Base-by-base conservation (phyloP, 2,329 filamentous ascomycete genomes). In the Westerdykella sp. region DNA sequence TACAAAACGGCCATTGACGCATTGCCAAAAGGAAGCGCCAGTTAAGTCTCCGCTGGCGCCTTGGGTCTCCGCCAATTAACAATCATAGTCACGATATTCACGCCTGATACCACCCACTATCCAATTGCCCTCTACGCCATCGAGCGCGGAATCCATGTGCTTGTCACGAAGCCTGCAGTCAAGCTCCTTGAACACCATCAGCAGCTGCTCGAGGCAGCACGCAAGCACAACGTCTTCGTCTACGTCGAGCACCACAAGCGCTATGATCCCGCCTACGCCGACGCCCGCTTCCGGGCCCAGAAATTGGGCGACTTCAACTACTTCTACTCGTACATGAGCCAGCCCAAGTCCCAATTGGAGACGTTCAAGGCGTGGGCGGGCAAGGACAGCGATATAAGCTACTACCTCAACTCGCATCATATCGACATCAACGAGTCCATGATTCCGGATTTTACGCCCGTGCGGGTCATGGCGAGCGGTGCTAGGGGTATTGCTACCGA, bases 161-260 rank as follows among this genome's bases (percentile, higher is more conserved):
- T 96, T 60, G 82, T 96, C 71, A 96, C 90, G 56, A 96, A 96
- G 72, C 90, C 90, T 11, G 90, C 90, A 21, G 88, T 93, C 49
- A 91, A 95, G 72, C 79, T 81, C 5, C 81, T 96, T 3, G 76
- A 77, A 35, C 81, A 95, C 67, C 90, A 96, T 70, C 79, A 86
- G 51, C 71, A 81, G 28, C 81, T 96, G 13, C 74, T 95, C 43
- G 78, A 78, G 40, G 85, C 82, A 18, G 81, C 87, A 5, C 75
- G 77, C 51, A 81, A 85, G 62, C 73, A 86, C 66, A 81, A 82
- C 51, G 89, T 96, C 45, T 91, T 90, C 65, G 88, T 95, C 52
- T 95, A 87, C 72, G 77, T 96, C 57, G 90, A 96, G 76, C 90
- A 96, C 72, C 90, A 96, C 78, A 96, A 96, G 75, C 87, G 91